Conservation (phyloP, 2,329 filamentous ascomycete species). For the Cryphonectria nitschkei region DNA sequence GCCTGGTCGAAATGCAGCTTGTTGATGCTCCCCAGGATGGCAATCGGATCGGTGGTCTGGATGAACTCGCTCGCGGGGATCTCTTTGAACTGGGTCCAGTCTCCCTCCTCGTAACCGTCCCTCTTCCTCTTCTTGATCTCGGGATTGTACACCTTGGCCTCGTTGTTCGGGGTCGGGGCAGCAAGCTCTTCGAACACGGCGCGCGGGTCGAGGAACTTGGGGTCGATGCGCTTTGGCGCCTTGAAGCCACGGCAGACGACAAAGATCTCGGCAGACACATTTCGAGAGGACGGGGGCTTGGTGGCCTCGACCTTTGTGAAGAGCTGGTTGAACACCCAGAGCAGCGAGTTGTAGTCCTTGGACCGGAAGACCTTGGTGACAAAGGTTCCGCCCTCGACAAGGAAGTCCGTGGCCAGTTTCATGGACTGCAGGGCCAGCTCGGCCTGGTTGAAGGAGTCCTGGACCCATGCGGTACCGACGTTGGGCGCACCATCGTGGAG, state of each 20-base stretch:
- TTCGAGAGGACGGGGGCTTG: constrained; percentile 93
- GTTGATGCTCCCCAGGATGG: constrained; percentile 85
- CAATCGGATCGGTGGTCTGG: constrained; percentile 89
- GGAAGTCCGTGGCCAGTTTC: constrained; percentile 92
- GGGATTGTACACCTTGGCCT: constrained; percentile 97
- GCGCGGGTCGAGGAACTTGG: constrained; percentile 85
- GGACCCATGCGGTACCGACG: constrained; percentile 96
- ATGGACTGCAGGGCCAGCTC: constrained; percentile 88
- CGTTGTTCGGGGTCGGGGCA: constrained; percentile 86
- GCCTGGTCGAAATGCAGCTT: constrained; percentile 80
- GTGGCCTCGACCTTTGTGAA: constrained; percentile 96
- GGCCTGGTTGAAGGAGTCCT: constrained; percentile 97
- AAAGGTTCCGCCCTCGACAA: constrained; percentile 86
- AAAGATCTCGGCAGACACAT: constrained; percentile 98
- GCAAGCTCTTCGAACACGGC: constrained; percentile 92
- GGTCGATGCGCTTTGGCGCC: constrained; percentile 90
- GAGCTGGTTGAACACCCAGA: constrained; percentile 98
- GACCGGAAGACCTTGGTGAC: constrained; percentile 97
- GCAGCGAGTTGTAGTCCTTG: constrained; percentile 92
- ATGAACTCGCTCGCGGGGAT: constrained; percentile 89
- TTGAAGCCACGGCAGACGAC: constrained; percentile 96
- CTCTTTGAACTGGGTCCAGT: constrained; percentile 92
- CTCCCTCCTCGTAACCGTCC: constrained; percentile 96
- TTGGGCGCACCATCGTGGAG: constrained; percentile 97
- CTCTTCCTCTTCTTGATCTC: constrained; percentile 97